Evolutionary conservation across 1,284 basidiomycete species (phyloP).

Genomic region (Anthracocystis setariae): DNA sequence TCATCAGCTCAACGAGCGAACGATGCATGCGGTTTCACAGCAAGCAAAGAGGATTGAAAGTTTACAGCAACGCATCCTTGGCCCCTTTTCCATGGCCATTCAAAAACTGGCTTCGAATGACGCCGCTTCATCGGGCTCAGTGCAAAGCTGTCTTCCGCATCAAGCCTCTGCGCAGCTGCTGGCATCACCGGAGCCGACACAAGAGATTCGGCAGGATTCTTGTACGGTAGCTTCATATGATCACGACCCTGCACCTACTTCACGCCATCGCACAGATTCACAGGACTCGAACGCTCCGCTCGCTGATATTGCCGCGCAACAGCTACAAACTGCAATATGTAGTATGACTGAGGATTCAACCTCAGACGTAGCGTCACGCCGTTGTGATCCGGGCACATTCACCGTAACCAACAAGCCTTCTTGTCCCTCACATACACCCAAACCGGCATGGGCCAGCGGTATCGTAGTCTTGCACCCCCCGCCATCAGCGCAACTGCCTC

Average conservation of each 20-base stretch:
- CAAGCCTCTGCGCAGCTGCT: not conserved
- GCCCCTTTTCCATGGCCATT: conserved; percentile 2
- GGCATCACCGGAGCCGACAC: not conserved
- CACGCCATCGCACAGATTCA: not conserved
- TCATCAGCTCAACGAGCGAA: conserved; percentile 7
- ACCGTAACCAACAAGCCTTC: not conserved
- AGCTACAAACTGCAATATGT: not conserved
- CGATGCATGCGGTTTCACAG: not conserved
- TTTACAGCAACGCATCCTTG: conserved; percentile 6
- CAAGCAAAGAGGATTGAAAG: conserved; percentile 4
- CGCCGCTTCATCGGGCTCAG: no score
- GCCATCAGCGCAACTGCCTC: no score
- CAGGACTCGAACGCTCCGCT: conserved; percentile 10
- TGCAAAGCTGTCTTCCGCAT: not conserved
- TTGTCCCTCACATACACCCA: not conserved
- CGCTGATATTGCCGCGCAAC: not conserved
- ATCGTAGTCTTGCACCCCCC: no score
- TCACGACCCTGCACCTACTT: not conserved
- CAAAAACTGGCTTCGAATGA: not conserved
- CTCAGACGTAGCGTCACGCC: not conserved
- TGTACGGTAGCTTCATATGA: not conserved
- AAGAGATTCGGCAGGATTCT: not conserved
- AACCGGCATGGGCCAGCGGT: no score
- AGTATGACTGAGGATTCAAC: no score
- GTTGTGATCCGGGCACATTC: not conserved